Conservation (phyloP, 2,329 filamentous ascomycete genomes). For the Trematosphaeria pertusa region DNA sequence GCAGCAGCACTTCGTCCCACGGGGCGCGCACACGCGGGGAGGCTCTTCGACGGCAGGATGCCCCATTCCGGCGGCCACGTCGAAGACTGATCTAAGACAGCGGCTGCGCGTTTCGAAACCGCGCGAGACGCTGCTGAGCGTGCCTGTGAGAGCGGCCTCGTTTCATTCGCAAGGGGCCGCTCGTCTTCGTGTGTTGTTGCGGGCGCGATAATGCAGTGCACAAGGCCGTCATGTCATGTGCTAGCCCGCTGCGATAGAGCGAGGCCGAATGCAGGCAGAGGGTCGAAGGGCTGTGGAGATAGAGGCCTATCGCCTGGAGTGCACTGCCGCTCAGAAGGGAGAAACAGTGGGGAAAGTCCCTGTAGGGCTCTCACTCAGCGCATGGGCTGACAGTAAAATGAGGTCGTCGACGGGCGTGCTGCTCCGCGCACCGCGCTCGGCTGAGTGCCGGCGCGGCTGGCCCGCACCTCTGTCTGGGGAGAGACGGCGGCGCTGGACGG, state of each 20-base stretch:
- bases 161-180: background rate
- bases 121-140: background rate
- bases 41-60: background rate
- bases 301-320: no score
- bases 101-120: slow-evolving; percentile 7
- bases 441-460: no score
- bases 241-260: background rate
- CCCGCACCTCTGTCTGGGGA: no score
- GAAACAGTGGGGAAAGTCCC: no score
- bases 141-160: background rate
- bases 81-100: slow-evolving; percentile 1
- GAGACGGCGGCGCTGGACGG: no score
- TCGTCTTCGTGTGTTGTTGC: background rate
- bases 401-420: no score
- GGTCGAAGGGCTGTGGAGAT: background rate
- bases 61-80: background rate
- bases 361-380: no score
- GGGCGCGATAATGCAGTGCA: slow-evolving; percentile 3
- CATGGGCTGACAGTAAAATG: no score
- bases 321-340: no score
- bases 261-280: background rate
- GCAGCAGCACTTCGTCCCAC: background rate
- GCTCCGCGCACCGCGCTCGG: no score
- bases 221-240: background rate
- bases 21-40: background rate